phyloP scores from a whole-genome alignment of 306 rosid species.

The Corylus heterophylla region DNA sequence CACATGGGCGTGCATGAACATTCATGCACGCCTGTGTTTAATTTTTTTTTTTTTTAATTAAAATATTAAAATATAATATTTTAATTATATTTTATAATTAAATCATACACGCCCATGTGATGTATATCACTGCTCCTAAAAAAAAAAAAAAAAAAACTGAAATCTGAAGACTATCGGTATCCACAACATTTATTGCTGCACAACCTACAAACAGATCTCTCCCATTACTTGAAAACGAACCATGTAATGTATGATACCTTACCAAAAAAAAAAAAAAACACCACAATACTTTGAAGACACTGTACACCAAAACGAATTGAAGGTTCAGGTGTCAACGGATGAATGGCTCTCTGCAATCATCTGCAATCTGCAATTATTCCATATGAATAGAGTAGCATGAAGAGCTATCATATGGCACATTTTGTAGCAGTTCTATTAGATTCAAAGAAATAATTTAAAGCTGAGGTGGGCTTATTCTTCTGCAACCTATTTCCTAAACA shows the following conservation, averaged over 20 bases:
- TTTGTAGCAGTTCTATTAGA: background rate
- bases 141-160: background rate
- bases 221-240: background rate
- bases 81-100: too few species aligned
- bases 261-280: background rate
- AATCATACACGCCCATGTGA: too few species aligned
- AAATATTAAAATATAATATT: too few species aligned
- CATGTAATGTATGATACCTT: background rate
- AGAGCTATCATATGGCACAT: background rate
- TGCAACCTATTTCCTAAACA: background rate
- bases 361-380: conserved; percentile 28
- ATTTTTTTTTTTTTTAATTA: too few species aligned
- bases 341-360: background rate
- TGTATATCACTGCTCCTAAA: too few species aligned
- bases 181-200: background rate
- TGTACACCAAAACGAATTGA: conserved; percentile 22
- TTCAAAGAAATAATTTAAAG: background rate
- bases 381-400: background rate
- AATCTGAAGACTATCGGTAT: background rate
- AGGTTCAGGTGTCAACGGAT: conserved; percentile 17
- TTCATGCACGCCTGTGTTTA: too few species aligned
- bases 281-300: background rate
- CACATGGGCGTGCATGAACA: too few species aligned
- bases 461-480: too few species aligned
- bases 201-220: background rate